Evolutionary conservation across 495 filamentous ascomycete genomes (phyloP).

Genomic region (Penicillium subrubescens): DNA sequence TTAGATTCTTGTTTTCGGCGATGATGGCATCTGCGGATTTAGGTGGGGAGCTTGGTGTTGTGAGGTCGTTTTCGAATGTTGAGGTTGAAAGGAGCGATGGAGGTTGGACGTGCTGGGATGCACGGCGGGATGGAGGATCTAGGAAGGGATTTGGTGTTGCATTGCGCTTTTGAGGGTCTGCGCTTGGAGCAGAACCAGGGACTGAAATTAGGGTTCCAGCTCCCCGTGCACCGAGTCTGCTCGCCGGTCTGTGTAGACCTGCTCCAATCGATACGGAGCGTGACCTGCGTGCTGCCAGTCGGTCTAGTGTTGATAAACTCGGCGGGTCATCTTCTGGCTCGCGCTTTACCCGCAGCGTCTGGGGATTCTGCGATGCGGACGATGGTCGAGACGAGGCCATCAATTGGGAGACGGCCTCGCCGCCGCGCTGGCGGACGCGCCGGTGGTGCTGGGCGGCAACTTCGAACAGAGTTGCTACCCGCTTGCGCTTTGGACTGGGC

Average conservation of each 20-base stretch:
- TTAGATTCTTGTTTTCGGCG: slow-evolving; percentile 44
- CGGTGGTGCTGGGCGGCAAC: slow-evolving; percentile 58
- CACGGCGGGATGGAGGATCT: slow-evolving; percentile 23
- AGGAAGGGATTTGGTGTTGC: slow-evolving; percentile 33
- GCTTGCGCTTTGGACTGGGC: slow-evolving; percentile 56
- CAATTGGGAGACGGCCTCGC: slow-evolving; percentile 56
- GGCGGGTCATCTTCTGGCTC: slow-evolving; percentile 41
- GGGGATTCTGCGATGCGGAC: slow-evolving; percentile 40
- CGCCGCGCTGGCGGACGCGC: slow-evolving; percentile 56
- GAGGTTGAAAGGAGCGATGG: slow-evolving; percentile 23
- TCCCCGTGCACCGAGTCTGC: slow-evolving; percentile 19
- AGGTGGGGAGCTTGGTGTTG: slow-evolving; percentile 23
- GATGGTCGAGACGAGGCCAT: slow-evolving; percentile 49
- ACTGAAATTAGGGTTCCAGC: slow-evolving; percentile 4
- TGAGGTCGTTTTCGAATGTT: slow-evolving; percentile 13
- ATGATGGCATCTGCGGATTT: slow-evolving; percentile 41
- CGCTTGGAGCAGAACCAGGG: not conserved
- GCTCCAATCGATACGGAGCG: slow-evolving; percentile 43
- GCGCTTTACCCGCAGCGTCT: slow-evolving; percentile 39
- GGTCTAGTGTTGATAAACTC: slow-evolving; percentile 36
- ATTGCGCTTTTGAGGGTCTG: slow-evolving; percentile 29
- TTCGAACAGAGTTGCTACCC: slow-evolving; percentile 58
- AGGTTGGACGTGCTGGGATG: slow-evolving; percentile 18
- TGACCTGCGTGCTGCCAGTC: slow-evolving; percentile 34
- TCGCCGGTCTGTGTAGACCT: slow-evolving; percentile 30